phyloP scores from a whole-genome alignment of 768 basidiomycete species.

The Cantharellus cinnabarinus region DNA sequence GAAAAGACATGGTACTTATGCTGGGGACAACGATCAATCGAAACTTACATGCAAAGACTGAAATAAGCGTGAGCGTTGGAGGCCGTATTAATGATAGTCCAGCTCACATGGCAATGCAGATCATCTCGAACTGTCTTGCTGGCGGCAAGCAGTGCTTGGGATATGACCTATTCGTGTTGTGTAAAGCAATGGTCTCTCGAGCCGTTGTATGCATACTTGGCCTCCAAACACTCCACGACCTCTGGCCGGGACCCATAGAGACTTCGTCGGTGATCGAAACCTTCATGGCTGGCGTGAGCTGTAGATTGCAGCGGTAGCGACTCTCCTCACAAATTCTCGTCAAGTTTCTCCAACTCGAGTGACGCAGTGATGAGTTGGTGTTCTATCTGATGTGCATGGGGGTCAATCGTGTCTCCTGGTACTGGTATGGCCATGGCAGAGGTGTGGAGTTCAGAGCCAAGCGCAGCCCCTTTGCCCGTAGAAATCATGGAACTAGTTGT shows the following conservation, averaged over 20 bases:
- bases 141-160: constrained; percentile 65
- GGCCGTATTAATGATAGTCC: not conserved
- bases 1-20: not conserved
- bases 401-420: not conserved
- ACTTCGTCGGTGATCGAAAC: constrained; percentile 43
- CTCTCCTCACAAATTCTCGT: constrained; percentile 30
- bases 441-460: not conserved
- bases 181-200: not conserved
- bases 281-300: not conserved
- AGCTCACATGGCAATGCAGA: constrained; percentile 52
- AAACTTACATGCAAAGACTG: constrained; percentile 45
- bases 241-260: constrained; percentile 37
- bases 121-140: constrained; percentile 48
- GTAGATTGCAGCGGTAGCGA: not conserved
- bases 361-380: constrained; percentile 43
- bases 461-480: not conserved
- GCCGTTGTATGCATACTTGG: constrained; percentile 4
- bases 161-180: constrained; percentile 42
- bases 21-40: too few species aligned
- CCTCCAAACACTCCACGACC: constrained; percentile 70
- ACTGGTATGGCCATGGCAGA: not conserved
- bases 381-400: not conserved
- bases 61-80: not conserved
- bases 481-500: not conserved
- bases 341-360: constrained; percentile 60